A percentile compares a stretch with the other conserved stretches of the same genome.
phyloP scores from a whole-genome alignment of 139 green algal genomes.

The Nannochloris sp. region DNA sequence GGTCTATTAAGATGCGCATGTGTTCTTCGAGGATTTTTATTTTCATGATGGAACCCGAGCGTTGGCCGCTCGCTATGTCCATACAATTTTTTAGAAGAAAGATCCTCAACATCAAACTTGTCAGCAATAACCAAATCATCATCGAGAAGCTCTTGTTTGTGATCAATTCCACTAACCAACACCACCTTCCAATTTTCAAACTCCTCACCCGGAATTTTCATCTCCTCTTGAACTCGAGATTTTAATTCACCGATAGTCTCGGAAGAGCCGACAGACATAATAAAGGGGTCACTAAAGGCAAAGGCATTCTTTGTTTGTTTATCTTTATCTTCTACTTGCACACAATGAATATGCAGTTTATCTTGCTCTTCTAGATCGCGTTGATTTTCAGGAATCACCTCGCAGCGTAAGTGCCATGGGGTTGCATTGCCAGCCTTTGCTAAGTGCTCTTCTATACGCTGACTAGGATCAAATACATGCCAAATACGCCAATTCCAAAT shows the following conservation, averaged over 20 bases:
- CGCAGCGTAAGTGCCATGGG: slow-evolving; percentile 58
- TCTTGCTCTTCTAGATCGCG: neutral
- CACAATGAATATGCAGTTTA: slow-evolving; percentile 19
- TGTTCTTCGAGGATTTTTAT: slow-evolving; percentile 40
- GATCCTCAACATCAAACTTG: slow-evolving; percentile 2
- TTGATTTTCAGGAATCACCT: slow-evolving; percentile 70
- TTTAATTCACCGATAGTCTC: slow-evolving; percentile 68
- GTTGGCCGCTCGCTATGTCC: slow-evolving; percentile 36
- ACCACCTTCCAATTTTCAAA: slow-evolving; percentile 77
- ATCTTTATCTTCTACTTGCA: slow-evolving; percentile 19
- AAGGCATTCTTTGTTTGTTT: slow-evolving; percentile 8
- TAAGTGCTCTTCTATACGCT: slow-evolving; percentile 48
- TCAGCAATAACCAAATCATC: slow-evolving; percentile 53
- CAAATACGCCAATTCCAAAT: slow-evolving; percentile 35
- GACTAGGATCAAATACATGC: slow-evolving; percentile 39
- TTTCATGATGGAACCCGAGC: slow-evolving; percentile 69
- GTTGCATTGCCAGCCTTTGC: slow-evolving; percentile 35
- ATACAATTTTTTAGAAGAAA: slow-evolving; percentile 4
- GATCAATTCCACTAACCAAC: slow-evolving; percentile 32
- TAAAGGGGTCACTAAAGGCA: slow-evolving; percentile 85
- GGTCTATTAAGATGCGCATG: slow-evolving; percentile 35
- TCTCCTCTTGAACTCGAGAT: slow-evolving; percentile 54
- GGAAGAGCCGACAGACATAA: slow-evolving; percentile 52
- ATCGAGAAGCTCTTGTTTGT: slow-evolving; percentile 45
- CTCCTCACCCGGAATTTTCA: slow-evolving; percentile 68